These are phyloP conservation scores for Fusarium sp. DNA, from an alignment of 2,329 filamentous ascomycete species.

Conservation along the genomic window DNA sequence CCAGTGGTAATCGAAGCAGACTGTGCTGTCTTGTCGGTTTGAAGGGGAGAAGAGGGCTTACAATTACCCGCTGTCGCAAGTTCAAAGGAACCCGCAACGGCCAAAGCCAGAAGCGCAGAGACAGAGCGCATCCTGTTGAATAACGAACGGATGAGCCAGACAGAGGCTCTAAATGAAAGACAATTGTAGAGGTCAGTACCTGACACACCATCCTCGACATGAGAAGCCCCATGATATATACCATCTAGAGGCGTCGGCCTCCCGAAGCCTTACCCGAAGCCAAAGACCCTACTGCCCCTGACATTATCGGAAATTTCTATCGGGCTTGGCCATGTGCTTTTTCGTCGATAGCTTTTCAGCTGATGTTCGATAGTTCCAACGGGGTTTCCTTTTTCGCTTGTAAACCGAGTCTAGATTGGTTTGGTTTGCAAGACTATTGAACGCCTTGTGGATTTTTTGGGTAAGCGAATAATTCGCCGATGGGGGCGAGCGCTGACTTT, in stretches of 20 bases:
- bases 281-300: not conserved
- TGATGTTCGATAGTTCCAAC: conserved; percentile 11
- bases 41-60: conserved; percentile 11
- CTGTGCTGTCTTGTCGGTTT: not conserved
- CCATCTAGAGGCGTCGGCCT: not conserved
- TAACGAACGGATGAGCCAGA: conserved; percentile 19
- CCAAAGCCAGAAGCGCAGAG: conserved; percentile 22
- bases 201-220: not conserved
- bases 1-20: not conserved
- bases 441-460: not conserved
- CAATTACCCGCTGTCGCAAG: conserved; percentile 22
- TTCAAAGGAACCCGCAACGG: conserved; percentile 3
- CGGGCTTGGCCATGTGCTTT: not conserved
- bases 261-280: conserved; percentile 3
- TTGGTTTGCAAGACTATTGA: conserved; percentile 17
- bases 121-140: conserved; percentile 33
- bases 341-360: conserved; percentile 17
- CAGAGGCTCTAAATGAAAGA: not conserved
- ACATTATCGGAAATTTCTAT: conserved; percentile 8
- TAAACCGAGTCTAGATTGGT: conserved; percentile 9
- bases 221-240: conserved; percentile 14
- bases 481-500: not conserved
- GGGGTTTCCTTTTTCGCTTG: not conserved
- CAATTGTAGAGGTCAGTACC: not conserved
- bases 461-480: not conserved